Evolutionary conservation across 1,139 yeast genomes (phyloP), one percentile per base, ranked within the genome.

Genomic region (Yamadazyma triangularis): DNA sequence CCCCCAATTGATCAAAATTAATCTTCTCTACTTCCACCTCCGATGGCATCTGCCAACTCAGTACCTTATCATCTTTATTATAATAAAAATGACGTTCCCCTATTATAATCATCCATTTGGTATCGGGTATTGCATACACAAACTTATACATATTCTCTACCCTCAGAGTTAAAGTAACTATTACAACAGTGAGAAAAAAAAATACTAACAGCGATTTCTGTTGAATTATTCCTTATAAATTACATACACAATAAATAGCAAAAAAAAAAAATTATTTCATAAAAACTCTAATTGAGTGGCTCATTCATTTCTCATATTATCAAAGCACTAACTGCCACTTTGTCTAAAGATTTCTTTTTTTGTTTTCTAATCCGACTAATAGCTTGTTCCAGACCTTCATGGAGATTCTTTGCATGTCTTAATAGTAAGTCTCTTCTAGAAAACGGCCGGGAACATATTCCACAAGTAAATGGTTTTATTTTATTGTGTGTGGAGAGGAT

Each of bases 401-500:
- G 98, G 22, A 91, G 70, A 52, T 91, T 91, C 55, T 88, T 96
- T 45, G 93, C 95, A 60, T 91, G 98, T 35, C 98, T 72, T 34
- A 91, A 67, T 19, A 91, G 79, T 51, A 91, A 72, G 55, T 91
- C 98, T 39, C 97, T 59, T 42, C 98, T 67, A 8, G 96, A 94
- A 61, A 91, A 91, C 50, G 95, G 86, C 28, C 97, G 76, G 30
- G 91, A 93, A 56, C 98, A 91, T 14, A 91, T 91, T 1, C 95
- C 94, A 60, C 98, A 91, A 41, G 84, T 84, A 58, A 64, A 68
- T 3, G 74, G 74, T 41, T 67, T 68, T 33, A 67, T 51, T 38
- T 67, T 67, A 47, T 68, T 67, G 41, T 68, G 74, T 9, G 74
- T 68, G 32, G 62, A 59, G 27, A 64, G 48, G 12, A 67, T 58